Base-by-base conservation (phyloP, 148 eudicot genomes). In the Rhododendron williamsianum region DNA sequence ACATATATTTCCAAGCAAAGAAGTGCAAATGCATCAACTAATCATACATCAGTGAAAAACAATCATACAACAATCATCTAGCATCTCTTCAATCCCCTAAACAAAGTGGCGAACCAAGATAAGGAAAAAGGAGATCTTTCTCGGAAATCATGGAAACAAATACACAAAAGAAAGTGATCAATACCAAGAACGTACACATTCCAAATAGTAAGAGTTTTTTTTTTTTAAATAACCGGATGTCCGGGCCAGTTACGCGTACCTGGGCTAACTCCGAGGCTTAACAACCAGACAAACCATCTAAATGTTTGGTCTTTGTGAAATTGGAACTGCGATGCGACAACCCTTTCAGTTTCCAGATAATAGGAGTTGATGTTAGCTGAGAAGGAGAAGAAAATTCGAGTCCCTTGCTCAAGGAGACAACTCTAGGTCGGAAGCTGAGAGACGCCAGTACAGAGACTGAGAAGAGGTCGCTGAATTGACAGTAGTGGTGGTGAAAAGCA, bases 291-390 rank as follows among this genome's bases (percentile, higher is more conserved):
- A 41, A 41, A 4, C 43, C 43, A 1, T 5, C 43, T 41, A 41
- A 41, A 41, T 41, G 7, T 41, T 5, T 41, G 43, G 43, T 41
- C 7, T 41, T 0, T 7, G 43, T 5, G 43, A 41, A 41, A 41
- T 41, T 41, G 43, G 7, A 41, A 41, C 43, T 41, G 43, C 7
- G 7, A 5, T 41, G 7, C 43, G 43, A 41, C 43, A 41, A 41
- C 43, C 43, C 43, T 5, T 41, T 41, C 43, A 41, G 43, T 41
- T 41, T 41, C 43, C 43, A 41, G 7, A 41, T 41, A 41, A 41
- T 41, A 41, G 43, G 43, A 21, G 65, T 1, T 9, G 79, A 72
- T 58, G 16, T 71, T 83, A 83, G 79, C 85, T 72, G 85, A 83
- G 65, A 83, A 83, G 48, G 43, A 72, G 65, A 83, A 83, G 30